Evolutionary conservation across 2,329 filamentous ascomycete species (phyloP).

Genomic region (Paramyrothecium sp.): DNA sequence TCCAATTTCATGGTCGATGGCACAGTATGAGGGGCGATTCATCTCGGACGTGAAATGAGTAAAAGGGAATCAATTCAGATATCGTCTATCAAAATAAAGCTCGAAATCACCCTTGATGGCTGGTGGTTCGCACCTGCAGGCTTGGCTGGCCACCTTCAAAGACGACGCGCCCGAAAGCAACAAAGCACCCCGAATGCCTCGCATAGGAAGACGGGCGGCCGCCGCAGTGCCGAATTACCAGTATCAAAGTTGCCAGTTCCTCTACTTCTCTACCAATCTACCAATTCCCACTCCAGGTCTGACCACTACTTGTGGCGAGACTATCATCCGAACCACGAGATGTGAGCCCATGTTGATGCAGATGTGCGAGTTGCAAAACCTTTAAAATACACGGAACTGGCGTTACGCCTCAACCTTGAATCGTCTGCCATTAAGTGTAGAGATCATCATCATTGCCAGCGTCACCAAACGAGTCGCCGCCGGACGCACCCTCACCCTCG

Average conservation of each 20-base stretch:
- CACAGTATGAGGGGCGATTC: too few species aligned
- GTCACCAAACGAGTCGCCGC: slow-evolving; percentile 70
- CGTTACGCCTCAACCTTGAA: slow-evolving; percentile 14
- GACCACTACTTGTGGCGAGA: slow-evolving; percentile 14
- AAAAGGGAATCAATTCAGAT: too few species aligned
- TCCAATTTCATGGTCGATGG: too few species aligned
- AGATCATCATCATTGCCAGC: slow-evolving; percentile 94
- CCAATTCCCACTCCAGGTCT: slow-evolving; percentile 30
- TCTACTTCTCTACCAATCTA: slow-evolving; percentile 28
- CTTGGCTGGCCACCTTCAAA: too few species aligned
- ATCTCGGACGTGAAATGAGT: too few species aligned
- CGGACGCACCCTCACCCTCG: slow-evolving; percentile 62
- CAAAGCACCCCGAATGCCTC: too few species aligned
- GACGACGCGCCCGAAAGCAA: too few species aligned
- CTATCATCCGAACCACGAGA: slow-evolving; percentile 10
- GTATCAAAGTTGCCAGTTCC: slow-evolving; percentile 11
- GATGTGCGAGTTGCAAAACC: slow-evolving; percentile 32
- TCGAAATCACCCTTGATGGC: too few species aligned
- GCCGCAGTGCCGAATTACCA: background rate
- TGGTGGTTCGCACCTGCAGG: too few species aligned
- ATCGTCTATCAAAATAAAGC: too few species aligned
- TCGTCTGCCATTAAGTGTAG: slow-evolving; percentile 68
- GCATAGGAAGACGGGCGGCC: too few species aligned
- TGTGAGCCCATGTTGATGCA: slow-evolving; percentile 21
- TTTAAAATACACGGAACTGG: slow-evolving; percentile 46